Evolutionary conservation across 225 moss, liverwort and hornwort genomes (phyloP), one percentile per base, ranked within the genome.

Genomic region (Climacium dendroides): DNA sequence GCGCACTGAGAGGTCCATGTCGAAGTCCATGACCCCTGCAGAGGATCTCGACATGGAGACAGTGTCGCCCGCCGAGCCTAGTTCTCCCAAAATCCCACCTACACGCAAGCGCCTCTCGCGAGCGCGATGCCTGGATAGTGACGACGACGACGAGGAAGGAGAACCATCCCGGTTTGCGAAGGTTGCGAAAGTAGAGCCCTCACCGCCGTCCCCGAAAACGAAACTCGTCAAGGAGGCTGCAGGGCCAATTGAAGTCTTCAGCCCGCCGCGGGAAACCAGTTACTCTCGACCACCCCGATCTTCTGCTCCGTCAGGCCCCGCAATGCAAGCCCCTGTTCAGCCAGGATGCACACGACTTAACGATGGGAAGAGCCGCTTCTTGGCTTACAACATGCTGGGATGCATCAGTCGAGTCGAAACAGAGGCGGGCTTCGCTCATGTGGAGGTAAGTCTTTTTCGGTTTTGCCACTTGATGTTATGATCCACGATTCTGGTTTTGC

Each of bases 331-430:
- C 37, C 62, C 97, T 58, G 85, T 96, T 62, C 99, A 97, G 85
- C 93, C 97, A 50, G 99, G 97, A 34, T 93, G 95, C 60, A 99
- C 99, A 17, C 87, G 89, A 74, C 79, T 73, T n/a, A 73, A 67
- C 5, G 85, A 88, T 26, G 96, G 97, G 10, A 89, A 89, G 89
- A 90, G 92, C 61, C 90, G 97, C 47, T 97, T 99, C 85, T 84
- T 99, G 89, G 92, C 99, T 32, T 99, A 99, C 89, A 97, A 89
- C 72, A 90, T 99, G 88, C 86, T 99, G 64, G 99, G 97, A 34
- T 93, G 95, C 90, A 96, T 99, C 37, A 95, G 90, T 62, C 96
- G 95, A 62, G 93, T 93, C 24, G 95, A 95, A 60, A 89, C 85
- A 13, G 95, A 93, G 18, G 88, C 90, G 3, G 98, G 95, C 63